Base-by-base conservation (phyloP, 2,329 filamentous ascomycete genomes). In the Akanthomyces muscarius region DNA sequence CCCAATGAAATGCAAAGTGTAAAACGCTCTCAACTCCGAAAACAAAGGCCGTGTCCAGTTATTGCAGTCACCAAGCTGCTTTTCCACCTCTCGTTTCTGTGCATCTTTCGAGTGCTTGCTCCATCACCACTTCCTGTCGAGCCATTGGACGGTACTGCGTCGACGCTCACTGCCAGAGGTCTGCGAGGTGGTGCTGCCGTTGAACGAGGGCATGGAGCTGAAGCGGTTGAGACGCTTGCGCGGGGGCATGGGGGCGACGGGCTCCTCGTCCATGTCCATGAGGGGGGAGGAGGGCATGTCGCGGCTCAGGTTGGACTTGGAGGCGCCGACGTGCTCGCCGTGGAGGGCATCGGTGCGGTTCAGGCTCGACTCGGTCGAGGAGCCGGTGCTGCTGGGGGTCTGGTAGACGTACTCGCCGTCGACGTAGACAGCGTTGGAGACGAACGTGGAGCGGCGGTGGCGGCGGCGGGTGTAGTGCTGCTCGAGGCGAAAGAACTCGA, bases 341-440 rank as follows among this genome's bases (percentile, higher is more conserved):
- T 75, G 74, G 21, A 78, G 71, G 62, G 75, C 75, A 64, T 76
- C 74, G 66, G 73, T 64, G 68, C 71, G 66, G 66, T 66, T 65
- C 51, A 76, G 74, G 61, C 72, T 75, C 50, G 76, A 78, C 62
- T 79, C 80, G 54, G 79, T 75, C 5, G 83, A 85, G 21, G 83
- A 86, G 62, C 84, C 84, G 1, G 84, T 86, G 59, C 80, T 79
- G 75, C 77, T 82, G 66, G 85, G 84, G 0, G 82, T 85, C 72
- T 87, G 83, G 82, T 92, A 96, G 75, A 97, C 83, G 80, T 97
- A 97, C 80, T 97, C 94, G 77, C 93, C 95, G 74, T 98, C 91
- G 67, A 97, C 90, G 77, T 98, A 98, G 74, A 91, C 85, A 36
- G 92, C 94, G 71, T 91, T 92, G 72, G 90, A 92, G 72, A 90